Evolutionary conservation across 176 grass and related monocot species (phyloP).

Genomic region (Chrysopogon serrulatus): DNA sequence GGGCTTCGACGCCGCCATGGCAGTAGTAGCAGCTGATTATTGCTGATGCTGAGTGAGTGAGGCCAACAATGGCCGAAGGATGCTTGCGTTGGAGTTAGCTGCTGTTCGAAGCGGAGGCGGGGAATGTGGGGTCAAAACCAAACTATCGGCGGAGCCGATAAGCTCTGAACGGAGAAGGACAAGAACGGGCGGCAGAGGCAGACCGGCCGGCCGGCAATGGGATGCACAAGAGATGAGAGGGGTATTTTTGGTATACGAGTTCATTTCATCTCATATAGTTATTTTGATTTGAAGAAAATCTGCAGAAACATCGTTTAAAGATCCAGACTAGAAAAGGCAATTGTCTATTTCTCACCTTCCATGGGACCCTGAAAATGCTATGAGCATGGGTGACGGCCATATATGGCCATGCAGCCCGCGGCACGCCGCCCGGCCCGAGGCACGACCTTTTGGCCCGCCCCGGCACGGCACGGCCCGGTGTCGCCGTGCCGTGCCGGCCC

Average conservation of each 20-base stretch:
- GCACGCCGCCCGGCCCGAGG: too few relatives aligned
- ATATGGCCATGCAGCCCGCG: too few relatives aligned
- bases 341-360: too few relatives aligned
- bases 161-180: neutral
- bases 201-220: neutral
- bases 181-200: neutral
- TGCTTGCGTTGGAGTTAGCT: neutral
- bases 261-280: too few relatives aligned
- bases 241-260: neutral
- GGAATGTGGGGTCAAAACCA: too few relatives aligned
- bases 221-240: neutral
- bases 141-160: neutral
- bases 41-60: neutral
- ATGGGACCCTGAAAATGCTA: too few relatives aligned
- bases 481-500: too few relatives aligned
- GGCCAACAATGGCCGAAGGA: neutral
- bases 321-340: too few relatives aligned
- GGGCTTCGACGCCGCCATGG: slow-evolving; percentile 41
- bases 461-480: too few relatives aligned
- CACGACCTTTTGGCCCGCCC: too few relatives aligned
- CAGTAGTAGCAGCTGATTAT: neutral
- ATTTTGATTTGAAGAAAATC: too few relatives aligned
- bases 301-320: neutral
- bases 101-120: neutral
- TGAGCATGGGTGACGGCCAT: too few relatives aligned